Conservation (phyloP, 345 rosid genomes). For the thale cress (Arabidopsis thaliana) region DNA sequence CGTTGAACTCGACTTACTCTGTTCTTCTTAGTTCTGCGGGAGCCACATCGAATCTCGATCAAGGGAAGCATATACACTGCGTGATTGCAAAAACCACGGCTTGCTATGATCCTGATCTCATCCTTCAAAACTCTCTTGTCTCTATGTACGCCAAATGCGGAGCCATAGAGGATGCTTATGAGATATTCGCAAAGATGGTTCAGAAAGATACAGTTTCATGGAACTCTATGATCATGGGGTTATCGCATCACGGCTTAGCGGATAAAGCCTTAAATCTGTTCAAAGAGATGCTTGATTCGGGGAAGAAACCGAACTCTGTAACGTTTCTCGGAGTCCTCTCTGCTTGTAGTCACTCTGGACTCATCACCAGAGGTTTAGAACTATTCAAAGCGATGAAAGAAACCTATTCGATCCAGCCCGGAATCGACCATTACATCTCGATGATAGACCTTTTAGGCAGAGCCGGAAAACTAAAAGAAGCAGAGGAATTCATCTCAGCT, state of each 20-base stretch:
- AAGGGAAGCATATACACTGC: conserved; percentile 66
- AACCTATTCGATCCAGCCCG: conserved; percentile 56
- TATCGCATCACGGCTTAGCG: conserved; percentile 61
- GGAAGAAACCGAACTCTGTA: conserved; percentile 55
- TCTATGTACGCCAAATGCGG: conserved; percentile 73
- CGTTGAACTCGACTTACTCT: conserved; percentile 68
- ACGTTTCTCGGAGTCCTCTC: conserved; percentile 64
- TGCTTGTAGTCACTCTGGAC: conserved; percentile 67
- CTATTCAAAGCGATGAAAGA: conserved; percentile 59
- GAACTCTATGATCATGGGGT: conserved; percentile 69
- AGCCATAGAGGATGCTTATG: conserved; percentile 56
- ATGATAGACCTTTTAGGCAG: conserved; percentile 75
- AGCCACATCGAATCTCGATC: conserved; percentile 66
- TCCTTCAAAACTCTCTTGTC: conserved; percentile 59
- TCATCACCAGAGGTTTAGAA: conserved; percentile 60
- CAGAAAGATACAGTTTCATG: conserved; percentile 66
- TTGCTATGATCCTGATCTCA: conserved; percentile 59
- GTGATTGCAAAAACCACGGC: conserved; percentile 52
- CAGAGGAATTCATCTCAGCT: conserved; percentile 61
- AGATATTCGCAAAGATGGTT: conserved; percentile 54
- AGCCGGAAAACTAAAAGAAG: conserved; percentile 71
- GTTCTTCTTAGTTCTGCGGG: conserved; percentile 79
- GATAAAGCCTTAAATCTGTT: conserved; percentile 57
- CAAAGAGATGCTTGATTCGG: conserved; percentile 54
- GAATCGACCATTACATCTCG: conserved; percentile 69